A percentile compares a stretch with the other conserved stretches of the same genome.
phyloP scores from a whole-genome alignment of 208 protist species.

The Phytomonas serpens region DNA sequence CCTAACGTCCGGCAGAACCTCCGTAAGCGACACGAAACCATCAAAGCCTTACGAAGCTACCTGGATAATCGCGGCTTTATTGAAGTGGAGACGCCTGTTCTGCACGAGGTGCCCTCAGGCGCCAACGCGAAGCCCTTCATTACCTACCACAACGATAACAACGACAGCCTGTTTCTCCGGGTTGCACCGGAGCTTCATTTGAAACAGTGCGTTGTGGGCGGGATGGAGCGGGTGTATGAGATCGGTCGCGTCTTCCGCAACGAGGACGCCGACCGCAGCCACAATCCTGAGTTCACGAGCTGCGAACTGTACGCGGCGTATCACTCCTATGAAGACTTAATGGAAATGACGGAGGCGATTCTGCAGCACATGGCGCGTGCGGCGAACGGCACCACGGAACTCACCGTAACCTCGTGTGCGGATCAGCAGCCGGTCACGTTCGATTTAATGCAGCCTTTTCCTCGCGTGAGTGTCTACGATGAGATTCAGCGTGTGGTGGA shows the following conservation, averaged over 20 bases:
- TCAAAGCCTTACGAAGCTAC: slow-evolving; percentile 57
- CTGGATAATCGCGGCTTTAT: slow-evolving; percentile 70
- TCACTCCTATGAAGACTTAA: slow-evolving; percentile 92
- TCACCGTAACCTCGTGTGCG: slow-evolving; percentile 26
- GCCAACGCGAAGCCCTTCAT: slow-evolving; percentile 90
- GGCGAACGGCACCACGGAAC: slow-evolving; percentile 36
- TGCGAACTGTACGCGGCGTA: slow-evolving; percentile 93
- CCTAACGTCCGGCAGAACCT: slow-evolving; percentile 33
- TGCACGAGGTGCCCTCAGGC: slow-evolving; percentile 82
- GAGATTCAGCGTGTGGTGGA: slow-evolving; percentile 68
- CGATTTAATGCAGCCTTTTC: slow-evolving; percentile 84
- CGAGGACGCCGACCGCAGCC: slow-evolving; percentile 90
- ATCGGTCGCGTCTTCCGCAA: slow-evolving; percentile 93
- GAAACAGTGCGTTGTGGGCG: slow-evolving; percentile 93
- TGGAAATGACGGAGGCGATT: slow-evolving; percentile 91
- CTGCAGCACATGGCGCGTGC: slow-evolving; percentile 55
- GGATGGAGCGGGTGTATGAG: slow-evolving; percentile 93
- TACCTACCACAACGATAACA: slow-evolving; percentile 88
- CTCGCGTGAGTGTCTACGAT: slow-evolving; percentile 81
- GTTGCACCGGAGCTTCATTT: slow-evolving; percentile 93
- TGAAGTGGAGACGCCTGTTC: slow-evolving; percentile 94
- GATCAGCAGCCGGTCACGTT: slow-evolving; percentile 37
- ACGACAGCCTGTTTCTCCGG: slow-evolving; percentile 71
- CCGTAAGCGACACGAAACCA: slow-evolving; percentile 50
- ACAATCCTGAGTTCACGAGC: slow-evolving; percentile 95